Percentiles rank a stretch among this genome's conserved stretches.
phyloP scores from a whole-genome alignment of 176 grass and related monocot genomes.

The Echinochloa phyllopogon region DNA sequence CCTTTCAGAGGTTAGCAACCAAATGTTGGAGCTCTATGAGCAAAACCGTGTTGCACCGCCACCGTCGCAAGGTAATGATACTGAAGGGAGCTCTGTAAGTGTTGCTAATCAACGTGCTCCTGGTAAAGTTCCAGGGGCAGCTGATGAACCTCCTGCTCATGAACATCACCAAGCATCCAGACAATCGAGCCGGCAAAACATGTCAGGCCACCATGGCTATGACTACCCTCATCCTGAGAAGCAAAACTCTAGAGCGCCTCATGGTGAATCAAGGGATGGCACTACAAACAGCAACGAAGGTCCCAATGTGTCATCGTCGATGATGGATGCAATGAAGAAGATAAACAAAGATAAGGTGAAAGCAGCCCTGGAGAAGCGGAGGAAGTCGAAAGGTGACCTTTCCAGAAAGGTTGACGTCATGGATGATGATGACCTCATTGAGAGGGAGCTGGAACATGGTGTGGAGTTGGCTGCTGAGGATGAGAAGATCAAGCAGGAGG shows the following conservation, averaged over 20 bases:
- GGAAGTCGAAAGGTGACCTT: constrained; percentile 54
- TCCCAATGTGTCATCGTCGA: constrained; percentile 43
- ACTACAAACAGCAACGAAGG: constrained; percentile 35
- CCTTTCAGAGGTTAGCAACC: constrained; percentile 90
- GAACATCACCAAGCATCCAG: constrained; percentile 42
- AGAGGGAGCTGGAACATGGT: constrained; percentile 86
- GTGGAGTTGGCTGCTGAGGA: constrained; percentile 72
- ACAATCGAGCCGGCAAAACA: constrained; percentile 18
- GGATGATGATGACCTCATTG: constrained; percentile 76
- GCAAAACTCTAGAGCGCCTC: constrained; percentile 36
- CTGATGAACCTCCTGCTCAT: constrained; percentile 50
- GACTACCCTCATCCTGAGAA: constrained; percentile 50
- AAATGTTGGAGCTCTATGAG: constrained; percentile 95
- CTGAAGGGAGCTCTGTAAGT: constrained; percentile 66
- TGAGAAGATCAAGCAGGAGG: constrained; percentile 53
- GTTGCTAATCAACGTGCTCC: constrained; percentile 47
- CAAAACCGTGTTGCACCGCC: constrained; percentile 62
- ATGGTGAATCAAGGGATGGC: constrained; percentile 43
- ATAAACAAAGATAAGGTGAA: constrained; percentile 70
- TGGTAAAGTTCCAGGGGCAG: constrained; percentile 43
- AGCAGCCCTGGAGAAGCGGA: constrained; percentile 63
- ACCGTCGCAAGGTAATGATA: constrained; percentile 64
- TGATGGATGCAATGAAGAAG: constrained; percentile 63
- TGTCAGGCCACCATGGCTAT: constrained; percentile 33
- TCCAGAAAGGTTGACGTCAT: constrained; percentile 59